Evolutionary conservation across 352 stramenopile genomes (phyloP).

Genomic region (Pythium brassicae): DNA sequence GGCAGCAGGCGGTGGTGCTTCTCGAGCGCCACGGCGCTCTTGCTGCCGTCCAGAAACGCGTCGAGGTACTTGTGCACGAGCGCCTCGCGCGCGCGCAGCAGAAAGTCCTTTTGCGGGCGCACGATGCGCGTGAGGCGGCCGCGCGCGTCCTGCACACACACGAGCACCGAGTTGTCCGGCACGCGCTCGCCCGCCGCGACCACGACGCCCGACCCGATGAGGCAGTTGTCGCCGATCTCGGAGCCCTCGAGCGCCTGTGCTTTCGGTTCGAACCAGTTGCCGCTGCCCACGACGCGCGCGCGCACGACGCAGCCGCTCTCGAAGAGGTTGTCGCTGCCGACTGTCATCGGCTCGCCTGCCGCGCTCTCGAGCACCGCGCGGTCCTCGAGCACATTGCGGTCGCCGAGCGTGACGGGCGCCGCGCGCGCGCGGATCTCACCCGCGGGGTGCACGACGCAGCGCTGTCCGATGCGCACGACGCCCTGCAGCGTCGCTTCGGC

Average conservation of each 20-base stretch:
- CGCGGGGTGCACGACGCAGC: constrained; percentile 48
- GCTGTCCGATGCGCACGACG: constrained; percentile 29
- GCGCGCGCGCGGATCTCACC: constrained; percentile 21
- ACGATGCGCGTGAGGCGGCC: constrained; percentile 33
- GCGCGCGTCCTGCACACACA: constrained; percentile 38
- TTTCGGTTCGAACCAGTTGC: constrained; percentile 82
- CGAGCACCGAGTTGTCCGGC: constrained; percentile 70
- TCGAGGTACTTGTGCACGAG: constrained; percentile 74
- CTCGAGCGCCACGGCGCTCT: constrained; percentile 68
- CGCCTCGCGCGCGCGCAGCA: constrained; percentile 40
- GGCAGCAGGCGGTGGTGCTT: constrained; percentile 72
- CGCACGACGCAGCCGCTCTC: constrained; percentile 71
- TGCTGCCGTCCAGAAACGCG: constrained; percentile 57
- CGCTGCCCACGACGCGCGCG: constrained; percentile 44
- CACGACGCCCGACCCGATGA: constrained; percentile 79
- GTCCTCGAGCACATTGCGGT: constrained; percentile 75
- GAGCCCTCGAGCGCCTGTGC: constrained; percentile 38
- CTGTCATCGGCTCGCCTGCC: constrained; percentile 23
- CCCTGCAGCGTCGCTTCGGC: constrained; percentile 40
- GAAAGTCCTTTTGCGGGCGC: constrained; percentile 62
- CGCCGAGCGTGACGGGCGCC: constrained; percentile 40
- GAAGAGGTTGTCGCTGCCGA: constrained; percentile 75
- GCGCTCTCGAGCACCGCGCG: constrained; percentile 31
- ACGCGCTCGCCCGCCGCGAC: constrained; percentile 56
- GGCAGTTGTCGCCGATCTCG: constrained; percentile 72